A percentile compares a stretch with the other conserved stretches of the same genome.
Conservation (phyloP, 306 rosid genomes). For the Arachis stenosperma region DNA sequence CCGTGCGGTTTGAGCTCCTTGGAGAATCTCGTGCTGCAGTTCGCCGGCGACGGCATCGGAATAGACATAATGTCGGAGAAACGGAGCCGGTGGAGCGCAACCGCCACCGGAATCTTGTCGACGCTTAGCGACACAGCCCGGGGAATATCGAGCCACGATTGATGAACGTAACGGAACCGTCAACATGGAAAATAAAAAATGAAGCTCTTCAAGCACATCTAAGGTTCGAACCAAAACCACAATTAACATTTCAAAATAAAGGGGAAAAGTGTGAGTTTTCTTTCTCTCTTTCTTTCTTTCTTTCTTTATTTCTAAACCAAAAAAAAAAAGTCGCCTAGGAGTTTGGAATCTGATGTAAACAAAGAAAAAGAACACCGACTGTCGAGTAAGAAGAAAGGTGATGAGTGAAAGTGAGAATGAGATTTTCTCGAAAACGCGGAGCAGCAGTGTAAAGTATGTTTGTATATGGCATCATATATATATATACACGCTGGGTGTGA, state of each 20-base stretch:
- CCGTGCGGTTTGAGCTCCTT: constrained; percentile 55
- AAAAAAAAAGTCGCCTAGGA: not conserved
- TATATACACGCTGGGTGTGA: too few relatives aligned
- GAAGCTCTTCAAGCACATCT: not conserved
- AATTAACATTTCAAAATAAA: constrained; percentile 48
- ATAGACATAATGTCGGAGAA: constrained; percentile 53
- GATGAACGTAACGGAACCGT: constrained; percentile 46
- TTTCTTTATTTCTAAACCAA: too few relatives aligned
- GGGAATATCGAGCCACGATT: constrained; percentile 55
- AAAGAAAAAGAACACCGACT: constrained; percentile 33
- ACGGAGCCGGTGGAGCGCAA: constrained; percentile 58
- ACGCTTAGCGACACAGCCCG: constrained; percentile 74
- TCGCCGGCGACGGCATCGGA: constrained; percentile 61
- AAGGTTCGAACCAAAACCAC: constrained; percentile 15
- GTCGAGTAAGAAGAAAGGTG: constrained; percentile 8
- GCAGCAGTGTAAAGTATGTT: not conserved
- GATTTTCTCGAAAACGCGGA: constrained; percentile 24
- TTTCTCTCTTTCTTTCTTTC: not conserved
- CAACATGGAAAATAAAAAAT: constrained; percentile 25
- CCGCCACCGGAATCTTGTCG: constrained; percentile 67
- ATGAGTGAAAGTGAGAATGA: constrained; percentile 6
- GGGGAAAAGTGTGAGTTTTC: constrained; percentile 3
- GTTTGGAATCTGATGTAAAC: not conserved
- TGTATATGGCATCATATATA: not conserved
- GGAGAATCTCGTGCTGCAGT: constrained; percentile 52